A percentile compares a stretch with the other conserved stretches of the same genome.
Evolutionary conservation across 192 early-diverging fungal species (phyloP).

Genomic region (Ambispora gerdemannii): DNA sequence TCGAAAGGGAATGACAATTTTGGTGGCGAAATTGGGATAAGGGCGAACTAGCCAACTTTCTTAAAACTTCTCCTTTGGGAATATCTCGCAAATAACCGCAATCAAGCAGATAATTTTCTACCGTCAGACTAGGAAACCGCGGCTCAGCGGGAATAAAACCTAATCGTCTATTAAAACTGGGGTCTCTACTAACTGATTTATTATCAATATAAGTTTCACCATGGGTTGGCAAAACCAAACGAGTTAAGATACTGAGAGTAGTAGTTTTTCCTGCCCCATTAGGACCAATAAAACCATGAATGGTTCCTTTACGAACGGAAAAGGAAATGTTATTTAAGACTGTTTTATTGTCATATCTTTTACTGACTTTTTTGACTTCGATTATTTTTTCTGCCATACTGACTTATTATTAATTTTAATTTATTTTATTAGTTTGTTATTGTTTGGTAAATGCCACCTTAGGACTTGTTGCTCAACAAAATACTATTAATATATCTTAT

Average conservation of each 20-base stretch:
- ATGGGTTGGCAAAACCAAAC: slow-evolving; percentile 35
- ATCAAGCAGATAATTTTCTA: not conserved
- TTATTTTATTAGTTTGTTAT: not conserved
- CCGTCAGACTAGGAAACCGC: not conserved
- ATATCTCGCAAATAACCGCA: slow-evolving; percentile 13
- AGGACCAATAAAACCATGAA: slow-evolving; percentile 53
- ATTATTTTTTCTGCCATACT: slow-evolving; percentile 19
- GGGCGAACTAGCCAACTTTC: not conserved
- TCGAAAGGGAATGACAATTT: slow-evolving; percentile 20
- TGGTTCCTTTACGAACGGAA: slow-evolving; percentile 25
- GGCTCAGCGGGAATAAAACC: slow-evolving; percentile 19
- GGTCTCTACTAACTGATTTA: slow-evolving; percentile 8
- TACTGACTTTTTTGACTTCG: slow-evolving; percentile 17
- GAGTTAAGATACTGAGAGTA: slow-evolving; percentile 41
- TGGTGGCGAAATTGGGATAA: slow-evolving; percentile 14
- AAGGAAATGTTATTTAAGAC: slow-evolving; percentile 18
- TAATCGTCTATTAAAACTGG: slow-evolving; percentile 8
- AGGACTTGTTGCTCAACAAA: slow-evolving; percentile 1
- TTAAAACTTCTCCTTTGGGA: not conserved
- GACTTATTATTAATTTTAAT: not conserved
- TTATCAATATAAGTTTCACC: slow-evolving; percentile 27
- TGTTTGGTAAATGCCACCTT: not conserved
- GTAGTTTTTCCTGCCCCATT: slow-evolving; percentile 64
- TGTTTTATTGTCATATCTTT: slow-evolving; percentile 14
- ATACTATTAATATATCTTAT: slow-evolving; percentile 21